Percentiles rank a stretch among this genome's conserved stretches.
These are phyloP conservation scores for Colletotrichum lentis DNA, from an alignment of 2,329 filamentous ascomycete genomes.

Conservation along the genomic window DNA sequence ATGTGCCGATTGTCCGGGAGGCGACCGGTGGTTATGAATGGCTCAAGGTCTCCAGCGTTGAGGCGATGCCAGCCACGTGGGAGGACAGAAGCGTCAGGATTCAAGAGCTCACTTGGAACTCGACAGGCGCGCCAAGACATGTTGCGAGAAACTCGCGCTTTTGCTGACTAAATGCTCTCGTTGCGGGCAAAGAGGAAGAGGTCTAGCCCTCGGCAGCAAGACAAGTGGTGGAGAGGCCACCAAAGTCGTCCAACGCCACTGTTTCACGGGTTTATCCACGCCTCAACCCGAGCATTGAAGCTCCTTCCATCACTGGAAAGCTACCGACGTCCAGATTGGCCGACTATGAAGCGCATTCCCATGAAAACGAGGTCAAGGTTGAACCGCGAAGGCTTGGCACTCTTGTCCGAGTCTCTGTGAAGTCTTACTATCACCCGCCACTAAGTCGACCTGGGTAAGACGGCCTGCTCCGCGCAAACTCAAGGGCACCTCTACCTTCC, in stretches of 20 bases:
- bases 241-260: constrained; percentile 6
- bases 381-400: background rate
- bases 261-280: background rate
- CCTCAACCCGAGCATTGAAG: background rate
- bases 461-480: background rate
- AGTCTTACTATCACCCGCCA: background rate
- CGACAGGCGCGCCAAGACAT: constrained; percentile 3
- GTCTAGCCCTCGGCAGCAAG: background rate
- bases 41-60: background rate
- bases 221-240: background rate
- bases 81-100: constrained; percentile 16
- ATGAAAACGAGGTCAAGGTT: background rate
- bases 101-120: background rate
- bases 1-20: constrained; percentile 7
- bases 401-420: background rate
- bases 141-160: background rate
- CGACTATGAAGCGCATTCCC: background rate
- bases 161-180: background rate
- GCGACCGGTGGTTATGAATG: constrained; percentile 12
- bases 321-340: background rate
- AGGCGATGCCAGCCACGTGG: background rate
- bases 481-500: background rate
- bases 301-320: background rate
- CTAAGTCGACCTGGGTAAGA: background rate
- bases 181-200: background rate